Evolutionary conservation across 2,329 filamentous ascomycete species (phyloP).

Genomic region (Calonectria multiphialidica): DNA sequence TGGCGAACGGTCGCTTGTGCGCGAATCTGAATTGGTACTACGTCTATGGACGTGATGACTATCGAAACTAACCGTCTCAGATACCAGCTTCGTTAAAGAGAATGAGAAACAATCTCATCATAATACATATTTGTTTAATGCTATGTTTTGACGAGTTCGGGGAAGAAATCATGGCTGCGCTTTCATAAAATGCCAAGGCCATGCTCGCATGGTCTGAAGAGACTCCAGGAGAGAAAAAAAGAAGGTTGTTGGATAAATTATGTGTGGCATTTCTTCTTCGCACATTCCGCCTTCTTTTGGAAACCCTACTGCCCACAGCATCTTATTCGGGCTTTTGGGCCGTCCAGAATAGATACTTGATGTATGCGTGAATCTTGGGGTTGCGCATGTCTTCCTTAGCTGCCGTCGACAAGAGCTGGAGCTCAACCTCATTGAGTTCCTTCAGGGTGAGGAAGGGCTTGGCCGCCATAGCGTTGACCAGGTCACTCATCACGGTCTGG

Average conservation of each 20-base stretch:
- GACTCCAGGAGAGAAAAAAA: not conserved
- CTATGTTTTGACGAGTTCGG: not conserved
- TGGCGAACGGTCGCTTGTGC: not conserved
- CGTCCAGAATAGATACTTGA: conserved; percentile 41
- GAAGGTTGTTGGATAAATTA: not conserved
- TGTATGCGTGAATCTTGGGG: conserved; percentile 27
- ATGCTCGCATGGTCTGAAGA: not conserved
- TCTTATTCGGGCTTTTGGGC: conserved; percentile 28
- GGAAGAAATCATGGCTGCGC: too few species aligned
- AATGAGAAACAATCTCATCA: not conserved
- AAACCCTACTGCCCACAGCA: not conserved
- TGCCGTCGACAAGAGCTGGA: conserved; percentile 27
- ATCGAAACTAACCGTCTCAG: not conserved
- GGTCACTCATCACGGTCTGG: conserved; percentile 31
- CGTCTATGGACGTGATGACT: not conserved
- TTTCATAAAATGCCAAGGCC: not conserved
- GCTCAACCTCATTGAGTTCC: conserved; percentile 24
- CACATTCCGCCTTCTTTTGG: not conserved
- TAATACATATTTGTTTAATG: not conserved
- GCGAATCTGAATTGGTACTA: not conserved
- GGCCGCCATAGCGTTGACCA: conserved; percentile 37
- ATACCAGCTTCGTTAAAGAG: not conserved
- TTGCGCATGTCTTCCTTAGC: conserved; percentile 32
- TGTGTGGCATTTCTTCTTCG: too few species aligned
- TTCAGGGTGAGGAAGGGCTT: conserved; percentile 35